phyloP scores from a whole-genome alignment of 768 basidiomycete genomes.

The Auricularia heimuer region DNA sequence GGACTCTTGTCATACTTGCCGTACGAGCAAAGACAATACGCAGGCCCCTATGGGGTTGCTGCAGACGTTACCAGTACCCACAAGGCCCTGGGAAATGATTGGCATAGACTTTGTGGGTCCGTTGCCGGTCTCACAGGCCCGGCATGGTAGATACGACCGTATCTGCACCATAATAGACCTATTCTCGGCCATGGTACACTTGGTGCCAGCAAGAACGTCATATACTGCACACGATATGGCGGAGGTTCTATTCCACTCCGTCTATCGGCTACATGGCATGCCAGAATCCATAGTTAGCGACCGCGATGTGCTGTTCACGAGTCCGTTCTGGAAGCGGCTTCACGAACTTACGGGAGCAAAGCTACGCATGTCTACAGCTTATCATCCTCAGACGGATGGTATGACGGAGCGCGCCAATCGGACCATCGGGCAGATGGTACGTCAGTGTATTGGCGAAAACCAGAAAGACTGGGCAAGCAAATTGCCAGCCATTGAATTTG shows the following conservation, averaged over 20 bases:
- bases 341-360: constrained; percentile 17
- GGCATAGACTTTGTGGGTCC: constrained; percentile 21
- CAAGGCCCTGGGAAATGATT: constrained; percentile 17
- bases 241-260: constrained; percentile 23
- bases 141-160: constrained; percentile 15
- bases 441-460: constrained; percentile 3
- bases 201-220: constrained; percentile 20
- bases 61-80: constrained; percentile 14
- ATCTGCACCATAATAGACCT: constrained; percentile 19
- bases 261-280: constrained; percentile 28
- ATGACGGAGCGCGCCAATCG: constrained; percentile 16
- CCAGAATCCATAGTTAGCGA: constrained; percentile 23
- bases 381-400: no score
- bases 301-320: constrained; percentile 25
- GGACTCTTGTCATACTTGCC: constrained; percentile 16
- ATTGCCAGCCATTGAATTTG: constrained; percentile 29
- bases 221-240: constrained; percentile 27
- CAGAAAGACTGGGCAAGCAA: no score
- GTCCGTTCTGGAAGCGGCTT: constrained; percentile 21
- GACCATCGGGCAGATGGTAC: background rate
- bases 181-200: constrained; percentile 15
- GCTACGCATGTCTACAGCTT: constrained; percentile 25
- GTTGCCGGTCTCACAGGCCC: constrained; percentile 16
- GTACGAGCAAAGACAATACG: constrained; percentile 12
- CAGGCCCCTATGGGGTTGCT: constrained; percentile 18